A percentile compares a stretch with the other conserved stretches of the same genome.
phyloP scores from a whole-genome alignment of 352 stramenopile species.

The Globisporangium uncinulatum region DNA sequence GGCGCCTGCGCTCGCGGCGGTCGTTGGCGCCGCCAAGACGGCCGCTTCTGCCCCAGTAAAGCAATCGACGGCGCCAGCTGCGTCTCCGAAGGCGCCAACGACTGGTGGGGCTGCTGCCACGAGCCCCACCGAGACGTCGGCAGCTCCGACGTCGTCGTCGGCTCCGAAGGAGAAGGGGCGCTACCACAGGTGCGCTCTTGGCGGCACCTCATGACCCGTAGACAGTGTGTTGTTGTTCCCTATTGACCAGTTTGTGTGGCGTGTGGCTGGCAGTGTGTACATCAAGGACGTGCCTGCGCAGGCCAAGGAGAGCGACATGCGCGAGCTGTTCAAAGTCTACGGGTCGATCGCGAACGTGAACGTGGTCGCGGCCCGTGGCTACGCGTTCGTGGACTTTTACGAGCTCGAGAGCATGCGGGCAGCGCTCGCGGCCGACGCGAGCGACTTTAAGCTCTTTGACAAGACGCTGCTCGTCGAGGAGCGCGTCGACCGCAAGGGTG shows the following conservation, averaged over 20 bases:
- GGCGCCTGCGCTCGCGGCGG: slow-evolving; percentile 10
- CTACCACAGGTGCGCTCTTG: slow-evolving; percentile 28
- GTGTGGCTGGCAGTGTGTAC: slow-evolving; percentile 43
- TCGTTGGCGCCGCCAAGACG: slow-evolving; percentile 18
- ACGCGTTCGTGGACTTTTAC: slow-evolving; percentile 81
- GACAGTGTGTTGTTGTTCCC: neutral
- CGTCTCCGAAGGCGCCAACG: slow-evolving; percentile 15
- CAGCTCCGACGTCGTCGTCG: slow-evolving; percentile 18
- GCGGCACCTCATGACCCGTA: neutral
- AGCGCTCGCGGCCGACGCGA: slow-evolving; percentile 46
- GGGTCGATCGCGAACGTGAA: slow-evolving; percentile 70
- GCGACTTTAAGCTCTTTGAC: slow-evolving; percentile 67
- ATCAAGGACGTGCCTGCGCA: slow-evolving; percentile 72
- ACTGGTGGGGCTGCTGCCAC: neutral
- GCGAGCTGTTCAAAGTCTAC: slow-evolving; percentile 76
- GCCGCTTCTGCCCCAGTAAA: slow-evolving; percentile 18
- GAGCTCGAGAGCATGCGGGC: slow-evolving; percentile 75
- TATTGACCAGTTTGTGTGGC: neutral
- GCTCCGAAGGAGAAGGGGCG: slow-evolving; percentile 46
- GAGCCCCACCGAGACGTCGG: neutral
- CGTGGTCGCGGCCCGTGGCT: slow-evolving; percentile 47
- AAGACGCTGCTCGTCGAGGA: slow-evolving; percentile 75
- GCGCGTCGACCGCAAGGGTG: slow-evolving; percentile 68
- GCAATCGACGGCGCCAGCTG: slow-evolving; percentile 5
- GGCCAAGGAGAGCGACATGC: slow-evolving; percentile 69